A percentile compares a stretch with the other conserved stretches of the same genome.
Evolutionary conservation across 768 basidiomycete genomes (phyloP).

Genomic region (Calvatia gigantea): DNA sequence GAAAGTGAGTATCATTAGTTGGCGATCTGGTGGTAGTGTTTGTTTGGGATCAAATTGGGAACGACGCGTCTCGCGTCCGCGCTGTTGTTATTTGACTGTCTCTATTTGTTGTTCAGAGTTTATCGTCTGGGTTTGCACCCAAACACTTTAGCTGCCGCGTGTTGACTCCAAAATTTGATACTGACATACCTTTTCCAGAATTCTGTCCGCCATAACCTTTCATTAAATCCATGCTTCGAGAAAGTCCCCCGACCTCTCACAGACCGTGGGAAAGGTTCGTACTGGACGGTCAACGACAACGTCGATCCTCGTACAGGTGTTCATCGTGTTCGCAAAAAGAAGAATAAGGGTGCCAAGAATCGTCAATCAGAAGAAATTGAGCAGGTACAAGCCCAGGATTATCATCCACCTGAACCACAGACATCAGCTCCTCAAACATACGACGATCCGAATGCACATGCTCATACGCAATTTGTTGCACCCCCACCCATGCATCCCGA

Average conservation of each 20-base stretch:
- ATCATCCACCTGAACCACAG: constrained; percentile 46
- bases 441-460: constrained; percentile 43
- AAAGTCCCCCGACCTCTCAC: constrained; percentile 90
- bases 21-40: constrained; percentile 6
- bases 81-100: constrained; percentile 65
- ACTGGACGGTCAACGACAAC: constrained; percentile 90
- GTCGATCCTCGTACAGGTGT: constrained; percentile 88
- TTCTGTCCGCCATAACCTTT: constrained; percentile 87
- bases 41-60: constrained; percentile 18
- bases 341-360: constrained; percentile 53
- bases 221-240: constrained; percentile 87
- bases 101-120: constrained; percentile 54
- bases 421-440: constrained; percentile 29
- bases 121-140: constrained; percentile 28
- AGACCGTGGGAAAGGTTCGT: constrained; percentile 87
- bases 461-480: constrained; percentile 43
- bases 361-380: constrained; percentile 58
- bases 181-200: constrained; percentile 51
- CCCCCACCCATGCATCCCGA: constrained; percentile 56
- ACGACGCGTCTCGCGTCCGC: constrained; percentile 46
- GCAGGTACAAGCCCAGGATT: constrained; percentile 39
- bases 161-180: constrained; percentile 19
- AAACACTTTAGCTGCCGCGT: constrained; percentile 22
- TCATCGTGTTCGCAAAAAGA: constrained; percentile 86
- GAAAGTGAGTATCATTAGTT: constrained; percentile 59